Conservation (phyloP, 306 rosid genomes). For the Cicer chorassanicum region DNA sequence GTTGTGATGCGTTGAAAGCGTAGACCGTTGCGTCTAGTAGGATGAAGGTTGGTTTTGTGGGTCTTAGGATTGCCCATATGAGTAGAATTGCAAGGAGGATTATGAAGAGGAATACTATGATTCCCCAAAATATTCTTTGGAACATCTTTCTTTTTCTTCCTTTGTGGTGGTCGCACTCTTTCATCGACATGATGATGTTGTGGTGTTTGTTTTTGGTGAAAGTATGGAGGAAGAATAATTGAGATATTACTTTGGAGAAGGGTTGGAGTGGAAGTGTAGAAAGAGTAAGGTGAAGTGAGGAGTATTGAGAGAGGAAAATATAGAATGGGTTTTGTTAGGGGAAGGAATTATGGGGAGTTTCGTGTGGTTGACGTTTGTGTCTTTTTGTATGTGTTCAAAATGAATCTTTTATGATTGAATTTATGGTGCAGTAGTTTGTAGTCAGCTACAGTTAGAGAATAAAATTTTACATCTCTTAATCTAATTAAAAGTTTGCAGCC, state of each 20-base stretch:
- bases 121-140: slow-evolving; percentile 44
- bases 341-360: slow-evolving; percentile 34
- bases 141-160: background rate
- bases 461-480: too few species aligned
- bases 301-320: background rate
- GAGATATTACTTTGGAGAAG: background rate
- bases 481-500: too few species aligned
- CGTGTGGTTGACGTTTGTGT: slow-evolving; percentile 39
- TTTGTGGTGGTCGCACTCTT: slow-evolving; percentile 67
- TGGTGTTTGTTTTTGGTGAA: background rate
- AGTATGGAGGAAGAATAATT: background rate
- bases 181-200: slow-evolving; percentile 52
- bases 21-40: slow-evolving; percentile 88
- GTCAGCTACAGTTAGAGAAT: too few species aligned
- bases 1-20: slow-evolving; percentile 76
- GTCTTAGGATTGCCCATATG: slow-evolving; percentile 77
- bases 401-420: too few species aligned
- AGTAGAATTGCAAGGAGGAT: slow-evolving; percentile 63
- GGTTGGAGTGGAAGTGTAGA: background rate
- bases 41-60: slow-evolving; percentile 73
- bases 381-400: background rate
- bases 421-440: too few species aligned
- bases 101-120: slow-evolving; percentile 62
- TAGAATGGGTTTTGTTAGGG: background rate
- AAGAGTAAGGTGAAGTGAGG: too few species aligned